Evolutionary conservation across 352 stramenopile genomes (phyloP).

Genomic region (Stramenopiles sp.): DNA sequence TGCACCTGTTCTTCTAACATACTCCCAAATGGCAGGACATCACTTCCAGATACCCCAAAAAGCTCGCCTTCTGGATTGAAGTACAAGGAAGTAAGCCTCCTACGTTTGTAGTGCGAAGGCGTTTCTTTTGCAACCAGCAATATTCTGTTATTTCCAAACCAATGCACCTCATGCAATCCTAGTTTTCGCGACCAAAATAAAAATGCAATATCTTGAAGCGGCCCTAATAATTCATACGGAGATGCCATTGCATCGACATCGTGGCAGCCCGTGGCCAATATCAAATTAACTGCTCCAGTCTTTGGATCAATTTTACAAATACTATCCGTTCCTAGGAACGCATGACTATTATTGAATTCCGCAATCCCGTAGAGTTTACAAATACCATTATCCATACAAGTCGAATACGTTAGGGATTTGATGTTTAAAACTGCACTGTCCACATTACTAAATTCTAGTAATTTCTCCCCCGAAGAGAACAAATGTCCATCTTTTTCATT

Average conservation of each 20-base stretch:
- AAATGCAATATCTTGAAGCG: slow-evolving; percentile 8
- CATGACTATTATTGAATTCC: not conserved
- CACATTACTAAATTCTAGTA: not conserved
- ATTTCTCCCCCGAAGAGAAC: not conserved
- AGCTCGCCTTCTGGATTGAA: not conserved
- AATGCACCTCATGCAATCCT: slow-evolving; percentile 3
- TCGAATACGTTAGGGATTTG: slow-evolving; percentile 4
- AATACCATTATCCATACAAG: slow-evolving; percentile 5
- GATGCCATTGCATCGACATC: slow-evolving; percentile 9
- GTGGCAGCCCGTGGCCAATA: not conserved
- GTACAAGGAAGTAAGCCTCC: not conserved
- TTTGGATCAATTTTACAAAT: not conserved
- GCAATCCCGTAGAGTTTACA: not conserved
- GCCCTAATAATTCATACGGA: not conserved
- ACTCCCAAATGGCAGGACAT: not conserved
- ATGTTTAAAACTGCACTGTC: not conserved
- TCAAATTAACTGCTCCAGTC: not conserved
- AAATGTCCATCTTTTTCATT: not conserved
- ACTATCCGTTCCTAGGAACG: not conserved
- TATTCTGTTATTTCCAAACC: slow-evolving; percentile 12
- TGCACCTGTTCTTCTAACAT: not conserved
- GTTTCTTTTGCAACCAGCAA: not conserved
- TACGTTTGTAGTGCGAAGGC: not conserved
- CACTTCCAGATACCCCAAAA: not conserved
- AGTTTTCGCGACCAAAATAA: slow-evolving; percentile 4